Evolutionary conservation across 306 rosid species (phyloP).

Genomic region (Prinsepia uniflora): DNA sequence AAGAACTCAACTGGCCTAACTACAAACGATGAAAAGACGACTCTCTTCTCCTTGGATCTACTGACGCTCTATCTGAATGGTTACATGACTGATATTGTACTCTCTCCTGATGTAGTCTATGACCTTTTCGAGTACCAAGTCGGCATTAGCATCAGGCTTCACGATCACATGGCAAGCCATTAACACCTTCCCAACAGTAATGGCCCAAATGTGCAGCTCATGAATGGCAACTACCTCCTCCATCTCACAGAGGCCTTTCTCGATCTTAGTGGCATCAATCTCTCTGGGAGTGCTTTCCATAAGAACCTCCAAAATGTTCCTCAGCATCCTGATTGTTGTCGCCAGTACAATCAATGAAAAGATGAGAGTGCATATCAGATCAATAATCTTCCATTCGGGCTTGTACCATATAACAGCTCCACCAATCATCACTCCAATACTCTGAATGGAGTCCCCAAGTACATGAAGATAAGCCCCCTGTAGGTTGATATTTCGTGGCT

Average conservation of each 20-base stretch:
- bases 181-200: slow-evolving; percentile 47
- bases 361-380: slow-evolving; percentile 40
- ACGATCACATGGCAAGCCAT: slow-evolving; percentile 47
- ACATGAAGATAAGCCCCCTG: slow-evolving; percentile 65
- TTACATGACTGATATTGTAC: slow-evolving; percentile 47
- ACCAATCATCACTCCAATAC: slow-evolving; percentile 62
- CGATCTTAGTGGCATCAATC: slow-evolving; percentile 51
- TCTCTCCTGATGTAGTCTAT: slow-evolving; percentile 40
- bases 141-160: slow-evolving; percentile 47
- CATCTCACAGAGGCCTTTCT: slow-evolving; percentile 57
- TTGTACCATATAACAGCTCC: slow-evolving; percentile 56
- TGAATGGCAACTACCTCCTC: slow-evolving; percentile 45
- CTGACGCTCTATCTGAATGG: slow-evolving; percentile 53
- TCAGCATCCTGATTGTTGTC: slow-evolving; percentile 54
- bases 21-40: slow-evolving; percentile 5
- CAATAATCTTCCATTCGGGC: slow-evolving; percentile 49
- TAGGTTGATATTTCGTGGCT: slow-evolving; percentile 39
- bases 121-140: slow-evolving; percentile 38
- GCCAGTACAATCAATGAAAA: slow-evolving; percentile 38
- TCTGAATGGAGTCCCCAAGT: slow-evolving; percentile 55
- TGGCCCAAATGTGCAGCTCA: slow-evolving; percentile 50
- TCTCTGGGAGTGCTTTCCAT: slow-evolving; percentile 62
- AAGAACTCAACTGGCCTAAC: background rate
- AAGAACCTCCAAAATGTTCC: slow-evolving; percentile 51
- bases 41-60: slow-evolving; percentile 14